Percentiles rank a stretch among this genome's conserved stretches.
phyloP scores from a whole-genome alignment of 345 rosid species.

The Corchorus capsularis region DNA sequence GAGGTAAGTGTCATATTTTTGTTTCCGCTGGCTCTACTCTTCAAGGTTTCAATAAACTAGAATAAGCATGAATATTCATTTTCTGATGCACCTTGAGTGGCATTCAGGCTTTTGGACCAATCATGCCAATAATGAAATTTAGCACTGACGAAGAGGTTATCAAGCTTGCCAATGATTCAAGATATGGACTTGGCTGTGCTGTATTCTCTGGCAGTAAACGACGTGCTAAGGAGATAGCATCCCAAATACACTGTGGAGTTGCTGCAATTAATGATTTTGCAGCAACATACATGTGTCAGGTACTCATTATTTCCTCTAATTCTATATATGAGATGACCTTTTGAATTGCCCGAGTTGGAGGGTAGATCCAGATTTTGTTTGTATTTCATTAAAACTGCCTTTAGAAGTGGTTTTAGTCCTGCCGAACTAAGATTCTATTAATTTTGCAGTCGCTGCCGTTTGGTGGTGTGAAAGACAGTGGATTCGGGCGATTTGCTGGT shows the following conservation, averaged over 20 bases:
- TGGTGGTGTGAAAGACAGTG: conserved; percentile 96
- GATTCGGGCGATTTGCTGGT: conserved; percentile 95
- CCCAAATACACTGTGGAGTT: conserved; percentile 84
- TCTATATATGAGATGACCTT: not conserved
- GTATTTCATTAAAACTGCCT: not conserved
- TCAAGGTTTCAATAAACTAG: not conserved
- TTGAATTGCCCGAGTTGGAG: not conserved
- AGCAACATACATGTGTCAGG: conserved; percentile 95
- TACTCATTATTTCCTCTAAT: conserved; percentile 27
- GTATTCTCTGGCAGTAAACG: conserved; percentile 82
- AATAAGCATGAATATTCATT: not conserved
- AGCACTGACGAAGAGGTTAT: conserved; percentile 87
- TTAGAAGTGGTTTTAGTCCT: not conserved
- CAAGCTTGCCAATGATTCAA: conserved; percentile 85
- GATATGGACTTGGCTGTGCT: conserved; percentile 94
- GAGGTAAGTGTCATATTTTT: conserved; percentile 57
- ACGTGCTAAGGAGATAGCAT: conserved; percentile 80
- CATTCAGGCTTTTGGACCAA: conserved; percentile 93
- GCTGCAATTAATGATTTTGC: conserved; percentile 97
- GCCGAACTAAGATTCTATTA: conserved; percentile 8
- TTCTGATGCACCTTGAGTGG: conserved; percentile 9
- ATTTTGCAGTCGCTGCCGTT: conserved; percentile 85
- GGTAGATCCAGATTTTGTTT: not conserved
- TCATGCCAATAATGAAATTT: conserved; percentile 97
- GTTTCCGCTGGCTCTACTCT: not conserved